These are phyloP conservation scores for Plasmodium inui DNA, from an alignment of 169 alveolate genomes.

Conservation along the genomic window DNA sequence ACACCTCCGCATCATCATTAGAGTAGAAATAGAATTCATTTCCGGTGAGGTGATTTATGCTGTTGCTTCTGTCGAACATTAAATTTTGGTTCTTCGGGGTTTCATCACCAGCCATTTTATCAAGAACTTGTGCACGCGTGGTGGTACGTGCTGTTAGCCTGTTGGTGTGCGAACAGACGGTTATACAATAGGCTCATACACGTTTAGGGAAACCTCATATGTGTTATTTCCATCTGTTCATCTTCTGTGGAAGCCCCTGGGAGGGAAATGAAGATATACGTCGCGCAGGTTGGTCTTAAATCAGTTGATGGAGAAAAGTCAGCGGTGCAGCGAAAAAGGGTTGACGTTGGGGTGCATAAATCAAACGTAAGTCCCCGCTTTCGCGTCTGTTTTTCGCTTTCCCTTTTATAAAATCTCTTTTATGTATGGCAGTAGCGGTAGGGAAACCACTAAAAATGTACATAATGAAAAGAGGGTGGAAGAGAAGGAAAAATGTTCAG, in stretches of 20 bases:
- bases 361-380: not conserved
- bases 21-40: constrained; percentile 71
- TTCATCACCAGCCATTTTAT: constrained; percentile 49
- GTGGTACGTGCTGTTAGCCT: not conserved
- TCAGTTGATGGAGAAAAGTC: constrained; percentile 1
- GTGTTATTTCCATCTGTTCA: constrained; percentile 1
- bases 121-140: not conserved
- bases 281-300: not conserved
- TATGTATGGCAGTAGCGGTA: not conserved
- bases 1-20: constrained; percentile 30
- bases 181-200: not conserved
- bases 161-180: not conserved
- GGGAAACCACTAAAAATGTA: not conserved
- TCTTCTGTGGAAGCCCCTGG: not conserved
- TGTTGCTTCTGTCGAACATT: constrained; percentile 31
- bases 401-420: not conserved
- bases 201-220: not conserved
- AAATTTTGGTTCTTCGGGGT: constrained; percentile 12
- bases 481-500: not conserved
- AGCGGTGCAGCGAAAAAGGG: not conserved
- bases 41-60: constrained; percentile 73
- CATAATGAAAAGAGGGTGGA: not conserved
- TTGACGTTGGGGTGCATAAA: not conserved
- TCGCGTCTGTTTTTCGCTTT: not conserved
- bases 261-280: not conserved